phyloP scores from a whole-genome alignment of 495 filamentous ascomycete genomes.

The Trichoderma virens region DNA sequence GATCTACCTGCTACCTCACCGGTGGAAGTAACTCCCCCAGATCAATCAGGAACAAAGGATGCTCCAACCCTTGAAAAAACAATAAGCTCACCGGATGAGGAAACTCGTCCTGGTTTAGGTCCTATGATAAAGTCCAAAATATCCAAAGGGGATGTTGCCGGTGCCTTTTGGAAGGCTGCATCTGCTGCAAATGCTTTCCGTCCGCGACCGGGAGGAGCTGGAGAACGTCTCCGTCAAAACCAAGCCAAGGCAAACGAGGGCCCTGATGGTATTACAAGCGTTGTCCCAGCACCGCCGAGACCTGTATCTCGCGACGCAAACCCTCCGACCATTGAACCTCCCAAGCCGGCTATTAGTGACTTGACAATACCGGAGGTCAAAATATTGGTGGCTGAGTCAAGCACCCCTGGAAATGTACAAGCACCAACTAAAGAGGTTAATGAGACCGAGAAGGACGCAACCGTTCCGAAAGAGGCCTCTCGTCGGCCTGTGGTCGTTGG shows the following conservation, averaged over 20 bases:
- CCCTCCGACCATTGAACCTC: slow-evolving; percentile 15
- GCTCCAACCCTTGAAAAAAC: background rate
- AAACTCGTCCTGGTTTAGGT: slow-evolving; percentile 69
- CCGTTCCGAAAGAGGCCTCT: slow-evolving; percentile 28
- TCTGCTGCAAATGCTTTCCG: slow-evolving; percentile 64
- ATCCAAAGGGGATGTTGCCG: slow-evolving; percentile 61
- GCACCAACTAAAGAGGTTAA: slow-evolving; percentile 40
- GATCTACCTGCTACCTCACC: background rate
- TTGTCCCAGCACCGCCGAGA: slow-evolving; percentile 67
- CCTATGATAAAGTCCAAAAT: slow-evolving; percentile 77
- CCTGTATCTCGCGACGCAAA: slow-evolving; percentile 18
- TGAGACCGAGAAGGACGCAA: slow-evolving; percentile 28
- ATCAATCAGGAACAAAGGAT: background rate
- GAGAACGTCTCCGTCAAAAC: slow-evolving; percentile 55
- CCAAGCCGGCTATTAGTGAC: slow-evolving; percentile 25
- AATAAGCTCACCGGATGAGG: slow-evolving; percentile 22
- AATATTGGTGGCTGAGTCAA: slow-evolving; percentile 34
- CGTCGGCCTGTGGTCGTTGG: slow-evolving; percentile 58
- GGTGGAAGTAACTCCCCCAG: background rate
- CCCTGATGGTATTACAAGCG: slow-evolving; percentile 79
- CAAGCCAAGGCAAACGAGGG: slow-evolving; percentile 50
- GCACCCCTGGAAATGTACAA: slow-evolving; percentile 28
- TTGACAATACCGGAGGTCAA: slow-evolving; percentile 43
- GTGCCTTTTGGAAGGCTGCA: slow-evolving; percentile 76
- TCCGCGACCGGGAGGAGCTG: slow-evolving; percentile 73